Conservation (phyloP, 2,329 filamentous ascomycete species). For the Chrysosporium queenslandicum region DNA sequence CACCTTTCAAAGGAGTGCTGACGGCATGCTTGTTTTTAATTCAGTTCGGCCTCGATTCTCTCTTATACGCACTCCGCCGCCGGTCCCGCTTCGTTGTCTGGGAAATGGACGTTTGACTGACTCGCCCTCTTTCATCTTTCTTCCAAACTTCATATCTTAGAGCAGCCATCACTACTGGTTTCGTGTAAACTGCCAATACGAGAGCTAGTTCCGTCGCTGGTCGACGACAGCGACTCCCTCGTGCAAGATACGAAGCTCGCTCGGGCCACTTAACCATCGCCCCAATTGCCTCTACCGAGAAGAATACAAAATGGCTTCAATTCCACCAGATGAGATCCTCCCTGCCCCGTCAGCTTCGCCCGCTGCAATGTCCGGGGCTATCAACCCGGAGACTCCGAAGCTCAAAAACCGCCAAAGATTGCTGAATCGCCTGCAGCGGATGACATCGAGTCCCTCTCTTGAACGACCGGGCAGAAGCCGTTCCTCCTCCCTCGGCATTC, state of each 20-base stretch:
- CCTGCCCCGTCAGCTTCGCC: slow-evolving; percentile 29
- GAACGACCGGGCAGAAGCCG: slow-evolving; percentile 53
- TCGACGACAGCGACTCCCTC: background rate
- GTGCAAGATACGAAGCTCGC: background rate
- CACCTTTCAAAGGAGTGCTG: background rate
- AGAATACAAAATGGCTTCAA: slow-evolving; percentile 22
- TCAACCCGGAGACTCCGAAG: slow-evolving; percentile 37
- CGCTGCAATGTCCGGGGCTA: slow-evolving; percentile 29
- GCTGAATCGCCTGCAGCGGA: slow-evolving; percentile 64
- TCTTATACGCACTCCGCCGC: background rate
- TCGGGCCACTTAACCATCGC: background rate
- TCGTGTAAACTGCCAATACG: background rate
- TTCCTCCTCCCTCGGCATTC: slow-evolving; percentile 51
- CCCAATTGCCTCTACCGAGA: background rate
- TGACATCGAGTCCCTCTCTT: slow-evolving; percentile 69
- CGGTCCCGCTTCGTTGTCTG: background rate
- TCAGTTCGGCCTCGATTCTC: background rate
- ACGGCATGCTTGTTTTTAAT: slow-evolving; percentile 5
- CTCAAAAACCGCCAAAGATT: slow-evolving; percentile 60
- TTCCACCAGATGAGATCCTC: slow-evolving; percentile 24
- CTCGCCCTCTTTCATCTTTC: background rate
- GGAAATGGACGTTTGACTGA: slow-evolving; percentile 2
- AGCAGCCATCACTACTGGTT: background rate
- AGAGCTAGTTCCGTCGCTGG: background rate
- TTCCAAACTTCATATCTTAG: background rate